Conservation (phyloP, 108 stramenopile species). For the Epithemia pelagica region DNA sequence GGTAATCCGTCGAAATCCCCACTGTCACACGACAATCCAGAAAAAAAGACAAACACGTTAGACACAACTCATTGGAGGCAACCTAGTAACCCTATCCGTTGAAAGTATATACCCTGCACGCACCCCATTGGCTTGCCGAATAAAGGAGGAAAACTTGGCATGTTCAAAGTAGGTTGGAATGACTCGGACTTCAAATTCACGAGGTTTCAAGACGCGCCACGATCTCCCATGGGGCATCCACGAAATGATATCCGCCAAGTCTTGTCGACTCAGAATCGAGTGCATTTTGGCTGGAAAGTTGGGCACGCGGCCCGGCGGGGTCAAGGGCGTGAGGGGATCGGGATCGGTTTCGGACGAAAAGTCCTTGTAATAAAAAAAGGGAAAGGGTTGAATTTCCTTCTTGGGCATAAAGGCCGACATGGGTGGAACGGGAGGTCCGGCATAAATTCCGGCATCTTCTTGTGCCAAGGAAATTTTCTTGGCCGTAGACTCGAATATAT, state of each 20-base stretch:
- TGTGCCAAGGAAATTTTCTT: not conserved
- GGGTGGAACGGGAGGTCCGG: not conserved
- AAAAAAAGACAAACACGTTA: not conserved
- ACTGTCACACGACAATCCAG: too few species aligned
- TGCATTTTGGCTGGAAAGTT: slow-evolving; percentile 77
- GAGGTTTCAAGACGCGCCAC: slow-evolving; percentile 61
- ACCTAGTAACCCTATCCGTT: slow-evolving; percentile 3
- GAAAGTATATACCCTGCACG: too few species aligned
- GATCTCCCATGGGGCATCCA: slow-evolving; percentile 74
- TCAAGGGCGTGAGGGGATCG: slow-evolving; percentile 59
- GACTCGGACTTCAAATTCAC: slow-evolving; percentile 54
- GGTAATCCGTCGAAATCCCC: slow-evolving; percentile 46
- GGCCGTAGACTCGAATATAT: not conserved
- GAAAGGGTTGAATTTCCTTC: slow-evolving; percentile 13
- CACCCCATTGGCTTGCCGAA: slow-evolving; percentile 22
- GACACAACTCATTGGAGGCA: not conserved
- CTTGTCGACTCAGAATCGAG: slow-evolving; percentile 48
- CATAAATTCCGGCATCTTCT: not conserved
- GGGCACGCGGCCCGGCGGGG: slow-evolving; percentile 49
- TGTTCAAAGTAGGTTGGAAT: slow-evolving; percentile 66
- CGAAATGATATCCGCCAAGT: slow-evolving; percentile 43
- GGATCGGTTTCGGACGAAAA: slow-evolving; percentile 40
- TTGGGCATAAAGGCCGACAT: not conserved
- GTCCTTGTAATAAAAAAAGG: slow-evolving; percentile 57
- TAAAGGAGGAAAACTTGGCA: slow-evolving; percentile 42